Evolutionary conservation across 2,329 filamentous ascomycete species (phyloP).

Genomic region (Trichoderma aggressivum): DNA sequence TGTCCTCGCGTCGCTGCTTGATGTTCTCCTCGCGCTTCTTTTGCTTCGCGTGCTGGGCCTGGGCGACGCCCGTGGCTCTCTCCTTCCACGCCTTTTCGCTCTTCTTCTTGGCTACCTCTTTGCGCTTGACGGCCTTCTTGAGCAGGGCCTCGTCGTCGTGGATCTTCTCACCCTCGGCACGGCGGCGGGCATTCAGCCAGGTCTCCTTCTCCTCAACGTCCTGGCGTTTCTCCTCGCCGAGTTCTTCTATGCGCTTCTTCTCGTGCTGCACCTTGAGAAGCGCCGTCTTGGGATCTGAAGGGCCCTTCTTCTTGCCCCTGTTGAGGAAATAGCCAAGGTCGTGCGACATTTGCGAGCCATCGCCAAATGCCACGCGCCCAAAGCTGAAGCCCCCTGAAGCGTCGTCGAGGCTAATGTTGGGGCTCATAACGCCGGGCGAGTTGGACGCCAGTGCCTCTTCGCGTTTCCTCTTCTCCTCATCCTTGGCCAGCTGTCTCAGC

Average conservation of each 20-base stretch:
- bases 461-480: constrained; percentile 69
- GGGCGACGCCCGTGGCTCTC: constrained; percentile 66
- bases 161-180: constrained; percentile 84
- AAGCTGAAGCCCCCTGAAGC: constrained; percentile 75
- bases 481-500: constrained; percentile 69
- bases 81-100: constrained; percentile 86
- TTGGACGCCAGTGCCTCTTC: constrained; percentile 62
- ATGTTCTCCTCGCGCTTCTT: constrained; percentile 80
- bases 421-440: constrained; percentile 58
- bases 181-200: constrained; percentile 88
- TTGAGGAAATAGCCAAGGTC: constrained; percentile 59
- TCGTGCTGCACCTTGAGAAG: constrained; percentile 85
- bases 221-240: constrained; percentile 76
- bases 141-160: constrained; percentile 81
- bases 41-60: constrained; percentile 74
- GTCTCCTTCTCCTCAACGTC: constrained; percentile 90
- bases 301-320: constrained; percentile 67
- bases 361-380: constrained; percentile 83
- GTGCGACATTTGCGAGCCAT: constrained; percentile 76
- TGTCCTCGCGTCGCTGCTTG: constrained; percentile 70
- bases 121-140: constrained; percentile 93
- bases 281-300: constrained; percentile 79
- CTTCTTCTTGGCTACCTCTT: constrained; percentile 86
- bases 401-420: constrained; percentile 49
- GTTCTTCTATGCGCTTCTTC: constrained; percentile 69